Evolutionary conservation across 1,284 basidiomycete species (phyloP), one percentile per base, ranked within the genome.

Genomic region (Boletus austroedulis): DNA sequence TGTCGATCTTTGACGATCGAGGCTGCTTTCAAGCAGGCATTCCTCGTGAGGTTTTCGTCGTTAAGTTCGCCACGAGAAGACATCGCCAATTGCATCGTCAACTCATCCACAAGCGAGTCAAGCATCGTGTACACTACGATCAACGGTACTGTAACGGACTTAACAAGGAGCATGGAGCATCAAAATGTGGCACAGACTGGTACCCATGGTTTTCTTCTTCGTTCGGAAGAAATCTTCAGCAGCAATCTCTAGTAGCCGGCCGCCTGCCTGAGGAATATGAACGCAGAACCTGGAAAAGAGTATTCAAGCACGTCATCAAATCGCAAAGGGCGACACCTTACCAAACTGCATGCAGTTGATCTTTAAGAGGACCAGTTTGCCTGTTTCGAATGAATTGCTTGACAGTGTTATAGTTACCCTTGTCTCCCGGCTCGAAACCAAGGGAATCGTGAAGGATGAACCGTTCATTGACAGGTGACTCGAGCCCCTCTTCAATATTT

Each of bases 391-490:
- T 57, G 46, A 56, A 57, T 2, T 26, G 3, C 24, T 55, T 48
- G 45, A 57, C 46, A 14, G 31, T 57, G 0, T 44, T 9, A n/a
- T 48, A 57, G 11, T 57, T 55, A 7, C 9, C 45, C 15, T 41
- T n/a, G 3, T 57, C 56, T 21, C 51, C 51, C 10, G 52, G n/a
- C 31, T 55, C 46, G 23, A 57, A 55, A 15, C 52, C 56, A 15
- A 41, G 14, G 19, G 56, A 57, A 21, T 57, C 52, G 31, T 57
- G 56, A 40, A 57, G 56, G 26, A 56, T 56, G 26, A 56, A 47
- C 12, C 53, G 52, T 21, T 48, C 5, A 23, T 56, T 49, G 38
- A 31, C 53, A 19, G 40, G 15, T 29, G 56, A 57, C 21, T 29
- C 26, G 5, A 57, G 56, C n/a, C 32, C 56, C 10, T 19, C 45